Evolutionary conservation across 2,329 filamentous ascomycete genomes (phyloP).

Genomic region (Aspergillus neoniger): DNA sequence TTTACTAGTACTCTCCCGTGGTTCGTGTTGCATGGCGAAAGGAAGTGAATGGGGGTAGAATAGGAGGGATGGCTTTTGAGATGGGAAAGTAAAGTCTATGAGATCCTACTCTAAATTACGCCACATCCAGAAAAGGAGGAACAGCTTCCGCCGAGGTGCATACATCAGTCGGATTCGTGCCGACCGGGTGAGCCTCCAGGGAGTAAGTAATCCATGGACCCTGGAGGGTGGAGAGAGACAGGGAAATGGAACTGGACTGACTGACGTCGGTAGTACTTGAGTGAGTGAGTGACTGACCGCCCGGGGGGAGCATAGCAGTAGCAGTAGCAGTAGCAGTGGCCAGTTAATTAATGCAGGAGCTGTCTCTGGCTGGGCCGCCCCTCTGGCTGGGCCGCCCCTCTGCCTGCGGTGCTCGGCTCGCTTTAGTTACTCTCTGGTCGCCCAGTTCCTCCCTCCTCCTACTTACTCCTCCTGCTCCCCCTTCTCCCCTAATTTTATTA

Average conservation of each 20-base stretch:
- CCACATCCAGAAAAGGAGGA: not conserved
- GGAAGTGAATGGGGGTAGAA: too few relatives aligned
- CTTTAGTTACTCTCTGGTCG: conserved; percentile 7
- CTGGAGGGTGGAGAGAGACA: not conserved
- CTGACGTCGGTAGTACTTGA: conserved; percentile 3
- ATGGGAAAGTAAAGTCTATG: too few relatives aligned
- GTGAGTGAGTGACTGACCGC: not conserved
- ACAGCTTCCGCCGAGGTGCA: not conserved
- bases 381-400: too few relatives aligned
- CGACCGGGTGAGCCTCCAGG: not conserved
- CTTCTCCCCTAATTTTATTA: not conserved
- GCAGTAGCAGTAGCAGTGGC: too few relatives aligned
- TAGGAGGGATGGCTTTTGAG: too few relatives aligned
- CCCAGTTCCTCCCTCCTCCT: conserved; percentile 11
- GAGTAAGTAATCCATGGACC: not conserved
- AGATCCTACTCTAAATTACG: not conserved
- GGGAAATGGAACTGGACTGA: not conserved
- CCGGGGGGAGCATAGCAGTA: not conserved
- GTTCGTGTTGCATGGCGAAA: not conserved
- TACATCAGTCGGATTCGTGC: not conserved
- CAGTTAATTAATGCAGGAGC: too few relatives aligned
- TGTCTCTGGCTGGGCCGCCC: too few relatives aligned
- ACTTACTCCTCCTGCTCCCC: conserved; percentile 1
- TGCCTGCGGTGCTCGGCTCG: not conserved
- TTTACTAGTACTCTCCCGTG: not conserved